Evolutionary conservation across 331 rosid species (phyloP), one percentile per base, ranked within the genome.

Genomic region (Rhamnella rubrinervis): DNA sequence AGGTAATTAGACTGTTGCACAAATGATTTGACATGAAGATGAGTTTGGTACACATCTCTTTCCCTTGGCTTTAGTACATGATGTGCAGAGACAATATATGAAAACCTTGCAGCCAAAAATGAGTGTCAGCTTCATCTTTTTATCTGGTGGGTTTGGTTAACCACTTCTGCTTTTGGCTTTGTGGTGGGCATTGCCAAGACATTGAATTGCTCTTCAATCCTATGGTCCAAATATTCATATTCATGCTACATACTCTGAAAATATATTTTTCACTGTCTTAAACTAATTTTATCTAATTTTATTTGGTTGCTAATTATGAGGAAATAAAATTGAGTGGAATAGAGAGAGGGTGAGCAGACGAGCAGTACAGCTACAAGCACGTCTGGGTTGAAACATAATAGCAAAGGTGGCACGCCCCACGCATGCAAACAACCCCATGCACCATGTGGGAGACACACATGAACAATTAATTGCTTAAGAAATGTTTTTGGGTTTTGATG

Each of bases 381-480:
- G 70, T 72, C 62, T 52, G 63, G 12, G 14, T 56, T 55, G 66
- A 53, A 61, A 53, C 49, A 83, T 83, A 69, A 83, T 79, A 83
- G 75, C 78, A 65, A 31, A 79, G 52, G 74, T 69, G 68, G 72
- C 84, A 83, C 87, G 87, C 87, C 76, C 81, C 72, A 61, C 73
- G 78, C 87, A 75, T 81, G 82, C 83, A 44, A 44, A 67, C 53
- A 65, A 65, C 63, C 37, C 26, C 59, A 59, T 23, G 35, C 46
- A 72, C 55, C 31, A 70, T 67, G 70, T 28, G 23, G 67, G 74
- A 67, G 70, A 55, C 76, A 26, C 19, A 63, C 64, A 68, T 57
- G 60, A 77, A 55, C 53, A 71, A 66, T 71, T 66, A 71, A 66
- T 71, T 66, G 46, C 60, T 18, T 9, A 50, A 66, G 35, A 35